These are phyloP conservation scores for Kluyveromyces sp. DNA, from an alignment of 1,139 yeast genomes.

Conservation along the genomic window DNA sequence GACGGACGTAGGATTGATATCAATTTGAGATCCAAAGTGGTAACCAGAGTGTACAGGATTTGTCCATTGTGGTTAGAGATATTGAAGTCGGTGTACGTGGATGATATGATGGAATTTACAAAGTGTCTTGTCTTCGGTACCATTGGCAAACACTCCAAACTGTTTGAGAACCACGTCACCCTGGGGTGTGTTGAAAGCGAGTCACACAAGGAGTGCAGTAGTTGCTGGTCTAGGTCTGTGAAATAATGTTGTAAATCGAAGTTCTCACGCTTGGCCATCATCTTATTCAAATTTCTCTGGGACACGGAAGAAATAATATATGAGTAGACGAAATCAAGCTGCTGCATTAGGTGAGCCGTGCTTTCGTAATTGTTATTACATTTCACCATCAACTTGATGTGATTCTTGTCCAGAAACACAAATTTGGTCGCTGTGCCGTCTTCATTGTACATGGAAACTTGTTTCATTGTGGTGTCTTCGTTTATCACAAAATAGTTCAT, in stretches of 20 bases:
- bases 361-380: slow-evolving; percentile 47
- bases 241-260: slow-evolving; percentile 75
- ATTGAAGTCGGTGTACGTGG: slow-evolving; percentile 19
- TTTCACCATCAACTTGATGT: slow-evolving; percentile 69
- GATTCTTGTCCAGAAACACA: slow-evolving; percentile 56
- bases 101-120: slow-evolving; percentile 30
- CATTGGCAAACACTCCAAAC: slow-evolving; percentile 51
- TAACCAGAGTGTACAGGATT: slow-evolving; percentile 55
- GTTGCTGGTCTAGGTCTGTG: slow-evolving; percentile 37
- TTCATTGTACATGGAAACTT: slow-evolving; percentile 38
- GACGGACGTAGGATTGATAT: slow-evolving; percentile 58
- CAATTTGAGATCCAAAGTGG: slow-evolving; percentile 48
- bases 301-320: slow-evolving; percentile 78
- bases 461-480: slow-evolving; percentile 29
- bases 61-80: slow-evolving; percentile 27
- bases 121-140: slow-evolving; percentile 41
- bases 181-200: slow-evolving; percentile 38
- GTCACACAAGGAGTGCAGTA: slow-evolving; percentile 22
- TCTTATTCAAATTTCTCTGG: slow-evolving; percentile 60
- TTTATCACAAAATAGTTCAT: slow-evolving; percentile 34
- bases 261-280: slow-evolving; percentile 66
- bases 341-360: slow-evolving; percentile 51
- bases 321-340: slow-evolving; percentile 66
- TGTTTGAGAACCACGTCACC: slow-evolving; percentile 53
- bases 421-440: slow-evolving; percentile 32